Conservation (phyloP, 371 early-diverging fungal species). For the Apophysomyces variabilis region DNA sequence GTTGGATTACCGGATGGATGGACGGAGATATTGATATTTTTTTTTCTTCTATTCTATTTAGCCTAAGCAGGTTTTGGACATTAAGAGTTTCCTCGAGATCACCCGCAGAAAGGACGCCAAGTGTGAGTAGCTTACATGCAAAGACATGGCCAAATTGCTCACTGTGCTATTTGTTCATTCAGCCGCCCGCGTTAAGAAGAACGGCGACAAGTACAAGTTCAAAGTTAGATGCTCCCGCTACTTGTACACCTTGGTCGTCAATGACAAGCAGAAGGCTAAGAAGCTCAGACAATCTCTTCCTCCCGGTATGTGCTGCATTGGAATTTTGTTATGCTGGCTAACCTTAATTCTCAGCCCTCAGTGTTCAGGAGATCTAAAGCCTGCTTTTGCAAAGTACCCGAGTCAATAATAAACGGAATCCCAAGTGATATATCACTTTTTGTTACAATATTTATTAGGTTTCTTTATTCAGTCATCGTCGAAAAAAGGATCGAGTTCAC, state of each 20-base stretch:
- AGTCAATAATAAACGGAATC: slow-evolving; percentile 5
- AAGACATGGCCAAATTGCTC: not conserved
- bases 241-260: slow-evolving; percentile 91
- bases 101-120: slow-evolving; percentile 91
- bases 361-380: slow-evolving; percentile 43
- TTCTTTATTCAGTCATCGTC: slow-evolving; percentile 5
- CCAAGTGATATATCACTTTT: not conserved
- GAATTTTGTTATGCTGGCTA: not conserved
- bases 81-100: slow-evolving; percentile 94
- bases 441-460: not conserved
- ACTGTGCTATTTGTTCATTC: not conserved
- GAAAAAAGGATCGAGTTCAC: slow-evolving; percentile 13
- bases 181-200: slow-evolving; percentile 95
- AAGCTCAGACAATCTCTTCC: slow-evolving; percentile 95
- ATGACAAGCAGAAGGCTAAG: slow-evolving; percentile 91
- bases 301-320: slow-evolving; percentile 59
- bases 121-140: slow-evolving; percentile 11
- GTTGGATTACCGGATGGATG: not conserved
- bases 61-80: slow-evolving; percentile 95
- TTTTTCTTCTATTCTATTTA: not conserved
- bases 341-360: slow-evolving; percentile 27
- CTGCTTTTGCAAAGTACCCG: slow-evolving; percentile 3
- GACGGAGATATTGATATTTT: not conserved
- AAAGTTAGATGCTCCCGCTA: slow-evolving; percentile 96
- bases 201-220: slow-evolving; percentile 91